A percentile compares a stretch with the other conserved stretches of the same genome.
Evolutionary conservation across 139 green algal species (phyloP).

Genomic region (Penium margaritaceum): DNA sequence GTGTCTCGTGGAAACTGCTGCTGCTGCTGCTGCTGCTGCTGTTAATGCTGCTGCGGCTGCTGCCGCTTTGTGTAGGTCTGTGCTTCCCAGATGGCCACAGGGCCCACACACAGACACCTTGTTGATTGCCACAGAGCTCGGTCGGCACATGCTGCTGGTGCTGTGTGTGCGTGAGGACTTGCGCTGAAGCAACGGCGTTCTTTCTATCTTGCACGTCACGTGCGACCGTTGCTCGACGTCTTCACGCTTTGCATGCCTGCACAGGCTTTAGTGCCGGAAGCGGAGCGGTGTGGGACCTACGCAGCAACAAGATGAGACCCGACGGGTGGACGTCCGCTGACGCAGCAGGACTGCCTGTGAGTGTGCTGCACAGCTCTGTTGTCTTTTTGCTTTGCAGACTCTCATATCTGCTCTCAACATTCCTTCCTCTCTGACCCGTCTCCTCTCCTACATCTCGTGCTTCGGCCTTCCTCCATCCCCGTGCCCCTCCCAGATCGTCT

Average conservation of each 20-base stretch:
- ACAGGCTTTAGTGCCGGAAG: not conserved
- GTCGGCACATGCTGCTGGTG: too few species aligned
- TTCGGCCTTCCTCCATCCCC: not conserved
- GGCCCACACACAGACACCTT: not conserved
- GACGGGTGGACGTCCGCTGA: slow-evolving; percentile 42
- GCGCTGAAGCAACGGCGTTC: too few species aligned
- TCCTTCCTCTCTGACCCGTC: not conserved
- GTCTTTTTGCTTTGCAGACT: not conserved
- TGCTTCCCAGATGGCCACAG: not conserved
- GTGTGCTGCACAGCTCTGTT: not conserved
- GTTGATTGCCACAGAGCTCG: too few species aligned
- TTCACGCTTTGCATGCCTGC: not conserved
- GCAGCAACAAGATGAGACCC: slow-evolving; percentile 3
- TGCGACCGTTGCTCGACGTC: not conserved
- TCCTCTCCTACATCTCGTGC: not conserved
- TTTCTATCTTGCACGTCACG: too few species aligned
- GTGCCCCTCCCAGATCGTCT: too few species aligned
- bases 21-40: too few species aligned
- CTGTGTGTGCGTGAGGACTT: too few species aligned
- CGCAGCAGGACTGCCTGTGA: slow-evolving; percentile 38
- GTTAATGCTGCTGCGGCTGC: too few species aligned
- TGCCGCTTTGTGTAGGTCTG: too few species aligned
- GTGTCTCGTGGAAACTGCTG: too few species aligned
- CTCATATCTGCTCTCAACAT: not conserved
- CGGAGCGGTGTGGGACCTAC: slow-evolving; percentile 27